Conservation (phyloP, 257 asterid species). For the Haberlea rhodopensis region DNA sequence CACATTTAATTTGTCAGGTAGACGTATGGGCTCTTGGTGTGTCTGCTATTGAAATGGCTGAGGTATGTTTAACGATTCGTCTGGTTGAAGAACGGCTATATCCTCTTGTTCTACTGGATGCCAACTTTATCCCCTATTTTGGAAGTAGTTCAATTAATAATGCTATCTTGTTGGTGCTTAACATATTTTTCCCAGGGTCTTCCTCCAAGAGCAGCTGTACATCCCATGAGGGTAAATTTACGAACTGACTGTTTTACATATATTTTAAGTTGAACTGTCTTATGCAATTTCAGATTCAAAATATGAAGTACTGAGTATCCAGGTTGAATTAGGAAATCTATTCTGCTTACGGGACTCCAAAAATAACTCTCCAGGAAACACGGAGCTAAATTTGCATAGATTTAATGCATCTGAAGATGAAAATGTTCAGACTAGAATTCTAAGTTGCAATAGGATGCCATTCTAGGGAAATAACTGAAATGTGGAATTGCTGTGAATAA, state of each 20-base stretch:
- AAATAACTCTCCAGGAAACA: constrained; percentile 15
- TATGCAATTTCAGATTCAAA: constrained; percentile 23
- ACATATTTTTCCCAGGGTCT: constrained; percentile 60
- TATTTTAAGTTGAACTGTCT: neutral
- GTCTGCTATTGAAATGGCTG: constrained; percentile 99
- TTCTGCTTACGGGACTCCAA: neutral
- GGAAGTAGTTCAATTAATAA: constrained; percentile 17
- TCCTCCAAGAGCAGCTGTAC: constrained; percentile 98
- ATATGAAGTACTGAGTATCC: constrained; percentile 15
- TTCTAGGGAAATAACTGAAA: constrained; percentile 3
- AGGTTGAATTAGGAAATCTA: constrained; percentile 1
- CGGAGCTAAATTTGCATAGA: neutral
- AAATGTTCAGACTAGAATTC: neutral
- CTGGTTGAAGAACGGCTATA: constrained; percentile 10
- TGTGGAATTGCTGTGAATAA: constrained; percentile 10
- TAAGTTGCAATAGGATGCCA: neutral
- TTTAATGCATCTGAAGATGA: neutral
- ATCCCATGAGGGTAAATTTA: constrained; percentile 93
- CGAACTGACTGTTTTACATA: constrained; percentile 14
- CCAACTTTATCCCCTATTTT: constrained; percentile 14
- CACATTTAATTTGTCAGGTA: constrained; percentile 50
- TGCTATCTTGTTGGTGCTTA: constrained; percentile 28
- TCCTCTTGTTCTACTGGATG: constrained; percentile 21
- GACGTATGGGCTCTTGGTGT: constrained; percentile 99
- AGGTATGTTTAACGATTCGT: constrained; percentile 48